Percentiles rank a stretch among this genome's conserved stretches.
These are phyloP conservation scores for Candida krabiensis DNA, from an alignment of 805 yeast species.

Conservation along the genomic window DNA sequence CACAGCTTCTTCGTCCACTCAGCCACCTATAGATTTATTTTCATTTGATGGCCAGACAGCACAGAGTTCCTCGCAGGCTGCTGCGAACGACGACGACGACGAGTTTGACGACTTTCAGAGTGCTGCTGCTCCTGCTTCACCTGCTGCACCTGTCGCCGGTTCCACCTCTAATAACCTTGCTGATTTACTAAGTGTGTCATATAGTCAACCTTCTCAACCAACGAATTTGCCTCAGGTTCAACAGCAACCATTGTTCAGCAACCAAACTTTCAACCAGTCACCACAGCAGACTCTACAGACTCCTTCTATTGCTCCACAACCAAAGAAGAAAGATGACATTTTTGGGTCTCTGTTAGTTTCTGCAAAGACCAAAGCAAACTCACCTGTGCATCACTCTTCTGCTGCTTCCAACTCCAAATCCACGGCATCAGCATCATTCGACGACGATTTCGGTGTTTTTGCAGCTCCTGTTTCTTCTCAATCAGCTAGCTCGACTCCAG, in stretches of 20 bases:
- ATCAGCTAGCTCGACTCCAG: constrained; percentile 7
- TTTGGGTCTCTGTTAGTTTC: constrained; percentile 68
- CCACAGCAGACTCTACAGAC: constrained; percentile 12
- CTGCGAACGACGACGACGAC: constrained; percentile 45
- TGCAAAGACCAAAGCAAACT: constrained; percentile 58
- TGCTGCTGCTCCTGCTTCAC: constrained; percentile 49
- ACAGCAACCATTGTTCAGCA: constrained; percentile 11
- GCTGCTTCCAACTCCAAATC: constrained; percentile 17
- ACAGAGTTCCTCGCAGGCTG: constrained; percentile 21
- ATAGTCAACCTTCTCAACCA: constrained; percentile 21
- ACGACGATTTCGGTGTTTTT: constrained; percentile 16
- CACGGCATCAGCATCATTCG: constrained; percentile 10
- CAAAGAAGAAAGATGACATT: constrained; percentile 55
- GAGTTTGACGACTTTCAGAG: constrained; percentile 81
- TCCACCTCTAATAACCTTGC: constrained; percentile 31
- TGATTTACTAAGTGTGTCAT: constrained; percentile 32
- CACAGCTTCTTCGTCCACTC: constrained; percentile 39
- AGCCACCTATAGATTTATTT: constrained; percentile 47
- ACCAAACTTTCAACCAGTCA: constrained; percentile 2
- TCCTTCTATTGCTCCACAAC: constrained; percentile 40
- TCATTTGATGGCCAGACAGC: constrained; percentile 39
- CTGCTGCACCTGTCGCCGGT: constrained; percentile 15
- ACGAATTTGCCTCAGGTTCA: constrained; percentile 22
- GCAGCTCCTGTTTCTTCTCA: constrained; percentile 9
- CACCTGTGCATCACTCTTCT: too few species aligned